phyloP scores from a whole-genome alignment of 768 basidiomycete species.

The Boletellus sp. region DNA sequence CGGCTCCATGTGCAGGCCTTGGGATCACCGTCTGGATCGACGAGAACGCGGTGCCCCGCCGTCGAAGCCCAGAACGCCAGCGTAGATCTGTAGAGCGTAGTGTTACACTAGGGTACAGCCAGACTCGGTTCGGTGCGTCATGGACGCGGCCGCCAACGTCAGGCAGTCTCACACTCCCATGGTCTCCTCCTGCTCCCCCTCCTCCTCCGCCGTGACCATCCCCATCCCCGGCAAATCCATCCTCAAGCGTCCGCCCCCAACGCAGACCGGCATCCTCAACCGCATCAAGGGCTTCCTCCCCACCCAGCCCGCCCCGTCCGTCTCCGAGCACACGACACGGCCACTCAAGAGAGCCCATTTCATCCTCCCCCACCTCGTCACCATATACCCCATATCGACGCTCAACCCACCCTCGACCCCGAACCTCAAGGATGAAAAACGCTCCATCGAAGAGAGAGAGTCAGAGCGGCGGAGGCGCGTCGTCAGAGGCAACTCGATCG shows the following conservation, averaged over 20 bases:
- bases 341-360: conserved; percentile 89
- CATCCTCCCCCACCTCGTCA: conserved; percentile 79
- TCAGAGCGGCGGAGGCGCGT: conserved; percentile 62
- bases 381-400: conserved; percentile 87
- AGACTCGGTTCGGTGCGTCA: neutral
- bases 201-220: conserved; percentile 78
- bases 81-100: too few relatives aligned
- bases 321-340: conserved; percentile 44
- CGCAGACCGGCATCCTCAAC: conserved; percentile 66
- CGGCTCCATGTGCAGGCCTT: too few relatives aligned
- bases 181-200: conserved; percentile 55
- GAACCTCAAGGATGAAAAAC: conserved; percentile 75
- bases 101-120: too few relatives aligned
- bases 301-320: conserved; percentile 38
- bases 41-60: too few relatives aligned
- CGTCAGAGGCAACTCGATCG: conserved; percentile 51
- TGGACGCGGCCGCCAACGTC: neutral
- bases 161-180: conserved; percentile 8
- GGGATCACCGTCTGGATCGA: too few relatives aligned
- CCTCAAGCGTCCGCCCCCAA: conserved; percentile 69
- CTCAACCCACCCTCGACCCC: conserved; percentile 80
- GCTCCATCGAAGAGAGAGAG: conserved; percentile 74
- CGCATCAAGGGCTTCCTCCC: conserved; percentile 75
- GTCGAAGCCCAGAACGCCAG: too few relatives aligned
- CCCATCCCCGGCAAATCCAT: conserved; percentile 79